A percentile compares a stretch with the other conserved stretches of the same genome.
Conservation (phyloP, 2,329 filamentous ascomycete species). For the Fusarium ramigenum region DNA sequence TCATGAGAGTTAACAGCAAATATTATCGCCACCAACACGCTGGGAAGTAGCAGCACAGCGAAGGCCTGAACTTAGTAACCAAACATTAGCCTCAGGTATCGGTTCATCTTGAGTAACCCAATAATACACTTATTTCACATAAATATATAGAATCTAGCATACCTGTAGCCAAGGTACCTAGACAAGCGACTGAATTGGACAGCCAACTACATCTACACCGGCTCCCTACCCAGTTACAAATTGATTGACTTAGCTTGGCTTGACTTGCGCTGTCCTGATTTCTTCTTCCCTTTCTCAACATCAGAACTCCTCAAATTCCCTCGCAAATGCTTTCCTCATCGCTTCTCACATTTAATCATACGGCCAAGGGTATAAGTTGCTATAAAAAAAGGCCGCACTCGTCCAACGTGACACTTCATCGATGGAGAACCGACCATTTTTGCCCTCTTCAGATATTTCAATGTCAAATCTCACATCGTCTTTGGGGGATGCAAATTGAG, state of each 20-base stretch:
- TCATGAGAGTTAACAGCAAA: too few relatives aligned
- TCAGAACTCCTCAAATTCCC: accelerated
- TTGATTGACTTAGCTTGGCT: neutral
- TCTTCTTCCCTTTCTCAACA: neutral
- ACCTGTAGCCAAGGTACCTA: too few relatives aligned
- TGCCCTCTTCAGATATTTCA: neutral
- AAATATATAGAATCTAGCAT: too few relatives aligned
- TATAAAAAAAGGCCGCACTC: neutral
- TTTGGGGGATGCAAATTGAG: neutral
- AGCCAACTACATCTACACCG: too few relatives aligned
- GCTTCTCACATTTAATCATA: neutral
- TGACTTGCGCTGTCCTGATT: neutral
- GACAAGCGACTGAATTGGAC: too few relatives aligned
- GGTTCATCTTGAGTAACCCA: too few relatives aligned
- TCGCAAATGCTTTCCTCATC: neutral
- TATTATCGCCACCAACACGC: too few relatives aligned
- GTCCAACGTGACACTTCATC: neutral
- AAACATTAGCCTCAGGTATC: too few relatives aligned
- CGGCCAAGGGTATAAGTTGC: neutral
- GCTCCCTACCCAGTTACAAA: neutral
- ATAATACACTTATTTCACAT: too few relatives aligned
- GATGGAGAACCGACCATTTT: neutral
- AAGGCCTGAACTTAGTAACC: too few relatives aligned
- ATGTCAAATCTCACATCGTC: neutral
- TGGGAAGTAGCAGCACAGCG: too few relatives aligned